These are phyloP conservation scores for Avicennia marina DNA, from an alignment of 257 asterid species.

Conservation along the genomic window DNA sequence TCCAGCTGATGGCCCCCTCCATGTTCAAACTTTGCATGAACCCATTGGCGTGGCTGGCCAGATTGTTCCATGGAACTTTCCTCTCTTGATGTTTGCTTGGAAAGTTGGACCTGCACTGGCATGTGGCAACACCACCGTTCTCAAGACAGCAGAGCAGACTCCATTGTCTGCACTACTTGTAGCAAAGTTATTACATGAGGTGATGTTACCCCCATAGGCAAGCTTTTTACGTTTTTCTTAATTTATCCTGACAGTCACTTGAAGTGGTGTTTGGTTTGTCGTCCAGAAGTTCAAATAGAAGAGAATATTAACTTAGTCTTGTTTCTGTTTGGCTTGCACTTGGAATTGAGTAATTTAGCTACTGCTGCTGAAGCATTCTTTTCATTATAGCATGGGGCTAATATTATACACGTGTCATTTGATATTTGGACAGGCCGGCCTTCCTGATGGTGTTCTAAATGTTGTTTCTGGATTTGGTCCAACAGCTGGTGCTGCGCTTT, in stretches of 20 bases:
- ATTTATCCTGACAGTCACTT: background rate
- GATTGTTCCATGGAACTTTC: slow-evolving; percentile 98
- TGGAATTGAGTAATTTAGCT: background rate
- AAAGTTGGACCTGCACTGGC: slow-evolving; percentile 97
- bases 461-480: slow-evolving; percentile 89
- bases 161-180: slow-evolving; percentile 89
- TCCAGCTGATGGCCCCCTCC: slow-evolving; percentile 86
- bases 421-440: slow-evolving; percentile 76
- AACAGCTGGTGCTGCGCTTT: slow-evolving; percentile 93
- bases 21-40: slow-evolving; percentile 93
- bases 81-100: slow-evolving; percentile 87
- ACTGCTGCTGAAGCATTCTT: too few species aligned
- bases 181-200: slow-evolving; percentile 79
- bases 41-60: slow-evolving; percentile 98
- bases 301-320: background rate
- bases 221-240: background rate
- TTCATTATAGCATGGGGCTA: background rate
- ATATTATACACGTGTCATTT: background rate
- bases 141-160: slow-evolving; percentile 97
- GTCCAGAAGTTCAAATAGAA: too few species aligned
- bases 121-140: slow-evolving; percentile 73
- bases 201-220: slow-evolving; percentile 15
- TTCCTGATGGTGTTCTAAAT: slow-evolving; percentile 86
- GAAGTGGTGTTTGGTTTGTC: background rate
- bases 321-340: background rate